Base-by-base conservation (phyloP, 1,284 basidiomycete species). In the Neotropicomus parvogracilis region DNA sequence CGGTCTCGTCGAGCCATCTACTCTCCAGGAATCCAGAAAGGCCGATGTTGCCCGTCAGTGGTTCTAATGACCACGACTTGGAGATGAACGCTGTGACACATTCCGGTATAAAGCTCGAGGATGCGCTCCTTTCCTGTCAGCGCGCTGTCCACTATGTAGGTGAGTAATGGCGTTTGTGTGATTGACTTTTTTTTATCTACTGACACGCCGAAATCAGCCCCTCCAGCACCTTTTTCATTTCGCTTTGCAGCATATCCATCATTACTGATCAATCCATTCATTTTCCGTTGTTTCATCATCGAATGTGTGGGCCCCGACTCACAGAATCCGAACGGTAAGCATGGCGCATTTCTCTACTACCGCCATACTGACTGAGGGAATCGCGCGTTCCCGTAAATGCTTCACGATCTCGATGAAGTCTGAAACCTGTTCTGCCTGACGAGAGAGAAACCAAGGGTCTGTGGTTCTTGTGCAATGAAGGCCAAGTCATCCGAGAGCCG, bases 101-200 rank as follows among this genome's bases (percentile, higher is more conserved):
- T 48, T 65, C 72, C 13, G 73, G 75, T 46, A 73, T 77, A 41
- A 71, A 76, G 54, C 65, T 82, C 37, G 83, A 84, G 57, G 84
- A 87, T 58, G 84, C 85, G 6, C 67, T 85, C 33, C 66, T 87
- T 62, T 87, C 87, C 69, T 81, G 83, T 59, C 78, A 81, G 40
- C 79, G 81, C 55, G 71, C 74, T 55, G 75, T 79, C 58, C 80
- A 77, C 53, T 81, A 71, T 72, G 38, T 49, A 63, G 54, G 64
- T 65, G 49, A n/a, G 58, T 55, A 14, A 40, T 34, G 11, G 34
- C 31, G 28, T 43, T 52, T 32, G 36, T 24, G 3, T 35, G 26
- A 20, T 40, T n/a, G 13, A 11, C 34, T 46, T 38, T 16, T 51
- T n/a, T n/a, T n/a, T n/a, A n/a, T n/a, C 19, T 5, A 19, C 40